Evolutionary conservation across 2,329 filamentous ascomycete species (phyloP).

Genomic region (Zymoseptoria brevis): DNA sequence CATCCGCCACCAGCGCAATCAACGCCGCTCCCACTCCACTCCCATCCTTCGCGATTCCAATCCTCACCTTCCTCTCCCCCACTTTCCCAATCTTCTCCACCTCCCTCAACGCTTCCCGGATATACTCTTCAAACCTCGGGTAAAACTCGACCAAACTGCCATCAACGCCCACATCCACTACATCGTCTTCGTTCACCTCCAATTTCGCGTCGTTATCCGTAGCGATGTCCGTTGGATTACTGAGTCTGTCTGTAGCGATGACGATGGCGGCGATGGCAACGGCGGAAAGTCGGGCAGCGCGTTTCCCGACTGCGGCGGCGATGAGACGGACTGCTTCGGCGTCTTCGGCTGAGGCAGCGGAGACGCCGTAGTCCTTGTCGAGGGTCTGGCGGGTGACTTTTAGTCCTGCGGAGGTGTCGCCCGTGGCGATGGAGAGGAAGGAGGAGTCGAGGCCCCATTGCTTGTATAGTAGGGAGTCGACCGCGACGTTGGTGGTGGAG

Average conservation of each 20-base stretch:
- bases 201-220: conserved; percentile 21
- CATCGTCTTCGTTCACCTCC: conserved; percentile 49
- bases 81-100: conserved; percentile 68
- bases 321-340: conserved; percentile 81
- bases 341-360: conserved; percentile 70
- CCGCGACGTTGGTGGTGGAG: conserved; percentile 61
- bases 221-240: conserved; percentile 29
- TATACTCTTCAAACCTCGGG: conserved; percentile 80
- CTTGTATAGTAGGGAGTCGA: conserved; percentile 60
- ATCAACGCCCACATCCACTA: conserved; percentile 88
- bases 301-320: conserved; percentile 74
- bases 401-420: conserved; percentile 66
- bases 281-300: conserved; percentile 78
- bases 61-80: conserved; percentile 79
- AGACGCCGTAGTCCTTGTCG: conserved; percentile 67
- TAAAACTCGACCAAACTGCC: conserved; percentile 94
- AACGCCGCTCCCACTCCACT: conserved; percentile 91
- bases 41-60: conserved; percentile 95
- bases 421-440: conserved; percentile 78
- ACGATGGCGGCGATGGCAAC: conserved; percentile 81
- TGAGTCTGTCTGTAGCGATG: conserved; percentile 67
- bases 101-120: conserved; percentile 70
- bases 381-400: conserved; percentile 69
- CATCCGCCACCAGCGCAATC: conserved; percentile 81
- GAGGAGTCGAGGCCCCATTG: conserved; percentile 88